Evolutionary conservation across 371 early-diverging fungal species (phyloP).

Genomic region (Sporodiniella umbellata): DNA sequence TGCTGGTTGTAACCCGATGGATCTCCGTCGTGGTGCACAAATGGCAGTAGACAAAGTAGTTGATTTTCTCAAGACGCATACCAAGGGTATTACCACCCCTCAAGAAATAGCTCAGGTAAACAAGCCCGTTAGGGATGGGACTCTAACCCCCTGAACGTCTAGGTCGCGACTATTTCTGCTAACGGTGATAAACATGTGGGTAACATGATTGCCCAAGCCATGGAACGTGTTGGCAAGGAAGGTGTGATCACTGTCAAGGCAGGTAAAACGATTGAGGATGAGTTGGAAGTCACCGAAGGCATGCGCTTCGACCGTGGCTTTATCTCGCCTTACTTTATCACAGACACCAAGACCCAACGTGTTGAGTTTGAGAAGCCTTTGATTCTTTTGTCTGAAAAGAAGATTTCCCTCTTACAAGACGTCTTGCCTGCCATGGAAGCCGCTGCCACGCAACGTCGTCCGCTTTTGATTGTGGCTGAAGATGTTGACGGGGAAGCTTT

Average conservation of each 20-base stretch:
- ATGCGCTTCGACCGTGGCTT: slow-evolving; percentile 99
- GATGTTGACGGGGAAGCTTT: slow-evolving; percentile 98
- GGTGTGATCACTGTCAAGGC: slow-evolving; percentile 98
- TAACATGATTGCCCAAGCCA: slow-evolving; percentile 93
- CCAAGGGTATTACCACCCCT: slow-evolving; percentile 88
- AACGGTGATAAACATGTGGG: slow-evolving; percentile 97
- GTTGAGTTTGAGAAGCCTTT: slow-evolving; percentile 98
- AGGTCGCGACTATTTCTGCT: slow-evolving; percentile 91
- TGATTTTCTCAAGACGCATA: slow-evolving; percentile 81
- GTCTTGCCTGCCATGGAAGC: slow-evolving; percentile 93
- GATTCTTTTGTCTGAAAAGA: slow-evolving; percentile 93
- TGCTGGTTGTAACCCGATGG: slow-evolving; percentile 98
- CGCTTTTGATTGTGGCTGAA: slow-evolving; percentile 95
- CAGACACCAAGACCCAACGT: slow-evolving; percentile 95
- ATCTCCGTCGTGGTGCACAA: slow-evolving; percentile 94
- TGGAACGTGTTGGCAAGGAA: slow-evolving; percentile 99
- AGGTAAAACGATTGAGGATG: slow-evolving; percentile 96
- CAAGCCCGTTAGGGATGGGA: too few species aligned
- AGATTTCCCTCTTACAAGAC: slow-evolving; percentile 93
- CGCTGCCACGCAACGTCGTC: slow-evolving; percentile 91
- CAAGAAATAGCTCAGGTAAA: slow-evolving; percentile 92
- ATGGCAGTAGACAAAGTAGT: slow-evolving; percentile 91
- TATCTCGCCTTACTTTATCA: slow-evolving; percentile 98
- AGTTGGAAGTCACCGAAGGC: slow-evolving; percentile 96
- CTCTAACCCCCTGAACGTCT: too few species aligned